Percentiles rank a stretch among this genome's conserved stretches.
phyloP scores from a whole-genome alignment of 169 alveolate genomes.

The Blepharisma undulans region DNA sequence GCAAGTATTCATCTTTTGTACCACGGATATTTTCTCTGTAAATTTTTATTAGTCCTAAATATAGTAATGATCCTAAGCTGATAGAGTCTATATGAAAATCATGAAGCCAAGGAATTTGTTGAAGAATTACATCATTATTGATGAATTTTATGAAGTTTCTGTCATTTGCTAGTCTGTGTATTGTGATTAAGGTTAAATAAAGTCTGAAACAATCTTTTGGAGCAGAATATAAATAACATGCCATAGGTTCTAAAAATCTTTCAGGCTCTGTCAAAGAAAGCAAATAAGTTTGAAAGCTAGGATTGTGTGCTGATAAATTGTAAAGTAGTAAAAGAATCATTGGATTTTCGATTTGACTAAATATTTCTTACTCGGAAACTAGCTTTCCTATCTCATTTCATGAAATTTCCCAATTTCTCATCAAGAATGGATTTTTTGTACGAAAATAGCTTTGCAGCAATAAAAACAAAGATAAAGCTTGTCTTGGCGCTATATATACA shows the following conservation, averaged over 20 bases:
- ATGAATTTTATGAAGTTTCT: slow-evolving; percentile 15
- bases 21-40: neutral
- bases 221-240: neutral
- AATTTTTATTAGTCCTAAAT: neutral
- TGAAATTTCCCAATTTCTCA: slow-evolving; percentile 10
- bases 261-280: slow-evolving; percentile 23
- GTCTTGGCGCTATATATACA: neutral
- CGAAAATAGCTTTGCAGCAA: neutral
- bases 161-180: neutral
- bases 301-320: neutral
- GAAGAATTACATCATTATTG: neutral
- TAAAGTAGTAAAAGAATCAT: neutral
- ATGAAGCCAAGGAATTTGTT: slow-evolving; percentile 15
- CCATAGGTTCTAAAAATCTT: slow-evolving; percentile 25
- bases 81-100: slow-evolving; percentile 14
- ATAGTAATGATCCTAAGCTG: neutral
- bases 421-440: neutral
- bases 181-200: neutral
- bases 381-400: neutral
- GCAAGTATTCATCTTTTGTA: neutral
- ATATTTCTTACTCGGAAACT: neutral
- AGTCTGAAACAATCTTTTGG: neutral
- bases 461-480: neutral
- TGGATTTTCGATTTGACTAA: neutral
- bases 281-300: neutral